Base-by-base conservation (phyloP, 495 filamentous ascomycete genomes). In the Delitschia confertaspora region DNA sequence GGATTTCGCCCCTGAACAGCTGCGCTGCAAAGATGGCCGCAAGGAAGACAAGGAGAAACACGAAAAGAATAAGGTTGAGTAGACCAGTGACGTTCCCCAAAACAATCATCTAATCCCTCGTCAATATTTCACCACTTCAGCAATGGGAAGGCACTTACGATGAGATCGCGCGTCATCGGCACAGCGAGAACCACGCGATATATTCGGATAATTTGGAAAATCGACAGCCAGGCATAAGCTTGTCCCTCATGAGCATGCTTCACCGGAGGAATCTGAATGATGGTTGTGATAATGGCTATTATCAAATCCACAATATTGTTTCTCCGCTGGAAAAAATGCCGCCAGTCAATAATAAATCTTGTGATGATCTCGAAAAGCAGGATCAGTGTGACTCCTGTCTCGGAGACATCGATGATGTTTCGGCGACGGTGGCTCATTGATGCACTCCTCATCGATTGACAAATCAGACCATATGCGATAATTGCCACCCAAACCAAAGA, bases 11-110 rank as follows among this genome's bases (percentile, higher is more conserved):
- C 11, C 91, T 83, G 56, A 96, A 91, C 18, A 96, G 76, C 58
- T 99, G 89, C 6, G 82, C 79, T 20, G 89, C 91, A 53, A 99
- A 93, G 32, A 99, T 91, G 6, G 91, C 80, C 49, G 83, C 83
- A 14, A 99, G 72, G 53, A 93, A 96, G 11, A 88, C 94, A 51
- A 96, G 85, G 39, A 99, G 71, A 63, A 95, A 89, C 51, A 96
- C 84, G 60, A 99, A 99, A 6, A 94, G 69, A 59, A 99, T 91
- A 31, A 99, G 69, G 62, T 99, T 99, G 14, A 83, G 73, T 39
- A 99, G 74, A 80, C 91, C 91, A 24, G 78, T 75, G n/a, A 83
- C 78, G 56, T 95, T 95, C 48, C 93, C 83, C 34, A 96, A 74
- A 6, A 96, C 93, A 27, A 91, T 71, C 44, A 70, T 68, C 49